A percentile compares a stretch with the other conserved stretches of the same genome.
These are phyloP conservation scores for Arachnomyces sp. DNA, from an alignment of 2,329 filamentous ascomycete genomes.

Conservation along the genomic window DNA sequence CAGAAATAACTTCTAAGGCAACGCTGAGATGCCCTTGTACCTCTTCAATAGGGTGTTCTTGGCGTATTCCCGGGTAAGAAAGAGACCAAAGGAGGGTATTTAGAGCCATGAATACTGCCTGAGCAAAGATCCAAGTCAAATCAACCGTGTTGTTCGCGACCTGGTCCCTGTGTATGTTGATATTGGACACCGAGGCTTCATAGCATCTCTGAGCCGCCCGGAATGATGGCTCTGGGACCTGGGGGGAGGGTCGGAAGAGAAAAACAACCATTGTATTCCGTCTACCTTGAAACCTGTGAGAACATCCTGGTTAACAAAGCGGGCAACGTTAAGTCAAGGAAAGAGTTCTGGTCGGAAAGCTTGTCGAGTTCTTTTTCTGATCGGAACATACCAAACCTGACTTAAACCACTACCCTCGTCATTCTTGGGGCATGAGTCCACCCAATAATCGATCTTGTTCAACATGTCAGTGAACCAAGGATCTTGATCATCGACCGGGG, in stretches of 20 bases:
- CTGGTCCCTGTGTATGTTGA: conserved; percentile 72
- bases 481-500: conserved; percentile 70
- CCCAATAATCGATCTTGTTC: conserved; percentile 70
- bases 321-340: no score
- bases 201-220: conserved; percentile 76
- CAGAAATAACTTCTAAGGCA: conserved; percentile 69
- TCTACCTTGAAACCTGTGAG: conserved; percentile 53
- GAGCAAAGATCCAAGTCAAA: conserved; percentile 87
- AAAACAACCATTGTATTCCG: conserved; percentile 86
- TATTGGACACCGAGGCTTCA: conserved; percentile 73
- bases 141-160: conserved; percentile 70
- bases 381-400: conserved; percentile 63
- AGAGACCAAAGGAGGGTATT: conserved; percentile 89
- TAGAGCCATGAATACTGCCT: conserved; percentile 82
- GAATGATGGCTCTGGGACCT: conserved; percentile 76
- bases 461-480: conserved; percentile 83
- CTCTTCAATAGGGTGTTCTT: conserved; percentile 62
- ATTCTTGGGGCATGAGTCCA: conserved; percentile 65
- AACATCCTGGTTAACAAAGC: neutral
- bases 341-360: neutral
- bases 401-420: conserved; percentile 64
- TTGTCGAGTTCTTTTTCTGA: neutral
- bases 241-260: conserved; percentile 83
- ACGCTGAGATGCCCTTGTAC: conserved; percentile 67
- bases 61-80: conserved; percentile 76